These are phyloP conservation scores for Aspergillus aculeatinus DNA, from an alignment of 2,329 filamentous ascomycete species.

Conservation along the genomic window DNA sequence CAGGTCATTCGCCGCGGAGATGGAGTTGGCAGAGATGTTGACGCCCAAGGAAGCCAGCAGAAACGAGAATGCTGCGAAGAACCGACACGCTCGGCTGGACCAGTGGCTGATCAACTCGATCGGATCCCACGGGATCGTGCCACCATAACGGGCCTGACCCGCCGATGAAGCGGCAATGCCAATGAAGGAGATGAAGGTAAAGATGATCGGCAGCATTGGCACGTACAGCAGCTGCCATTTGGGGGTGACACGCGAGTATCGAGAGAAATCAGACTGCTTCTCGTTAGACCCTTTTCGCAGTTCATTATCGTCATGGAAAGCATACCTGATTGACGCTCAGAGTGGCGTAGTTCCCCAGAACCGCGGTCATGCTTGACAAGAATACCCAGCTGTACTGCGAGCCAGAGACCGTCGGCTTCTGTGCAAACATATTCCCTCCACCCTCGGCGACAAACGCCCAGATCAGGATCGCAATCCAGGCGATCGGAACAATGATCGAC, in stretches of 20 bases:
- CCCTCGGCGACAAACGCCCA: slow-evolving; percentile 61
- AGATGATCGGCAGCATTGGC: slow-evolving; percentile 52
- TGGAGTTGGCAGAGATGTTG: slow-evolving; percentile 57
- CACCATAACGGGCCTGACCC: slow-evolving; percentile 37
- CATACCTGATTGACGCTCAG: slow-evolving; percentile 51
- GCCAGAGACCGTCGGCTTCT: slow-evolving; percentile 49
- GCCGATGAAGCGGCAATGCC: slow-evolving; percentile 43
- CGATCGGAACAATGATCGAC: slow-evolving; percentile 52
- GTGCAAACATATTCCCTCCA: slow-evolving; percentile 49
- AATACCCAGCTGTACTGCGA: slow-evolving; percentile 56
- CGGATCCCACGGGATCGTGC: slow-evolving; percentile 47
- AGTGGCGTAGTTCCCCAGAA: slow-evolving; percentile 53
- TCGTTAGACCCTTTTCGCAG: background rate
- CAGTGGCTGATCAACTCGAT: slow-evolving; percentile 41
- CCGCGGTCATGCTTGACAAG: slow-evolving; percentile 50
- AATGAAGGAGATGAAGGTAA: slow-evolving; percentile 55
- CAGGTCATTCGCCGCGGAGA: slow-evolving; percentile 54
- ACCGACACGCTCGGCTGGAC: slow-evolving; percentile 42
- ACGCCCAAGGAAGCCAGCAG: slow-evolving; percentile 57
- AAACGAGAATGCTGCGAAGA: slow-evolving; percentile 55
- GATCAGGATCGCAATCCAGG: slow-evolving; percentile 62
- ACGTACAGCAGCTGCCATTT: slow-evolving; percentile 54
- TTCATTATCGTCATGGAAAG: no score
- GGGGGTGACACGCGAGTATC: slow-evolving; percentile 50
- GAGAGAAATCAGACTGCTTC: slow-evolving; percentile 55